These are phyloP conservation scores for Coemansia sp. DNA, from an alignment of 192 early-diverging fungal species.

Conservation along the genomic window DNA sequence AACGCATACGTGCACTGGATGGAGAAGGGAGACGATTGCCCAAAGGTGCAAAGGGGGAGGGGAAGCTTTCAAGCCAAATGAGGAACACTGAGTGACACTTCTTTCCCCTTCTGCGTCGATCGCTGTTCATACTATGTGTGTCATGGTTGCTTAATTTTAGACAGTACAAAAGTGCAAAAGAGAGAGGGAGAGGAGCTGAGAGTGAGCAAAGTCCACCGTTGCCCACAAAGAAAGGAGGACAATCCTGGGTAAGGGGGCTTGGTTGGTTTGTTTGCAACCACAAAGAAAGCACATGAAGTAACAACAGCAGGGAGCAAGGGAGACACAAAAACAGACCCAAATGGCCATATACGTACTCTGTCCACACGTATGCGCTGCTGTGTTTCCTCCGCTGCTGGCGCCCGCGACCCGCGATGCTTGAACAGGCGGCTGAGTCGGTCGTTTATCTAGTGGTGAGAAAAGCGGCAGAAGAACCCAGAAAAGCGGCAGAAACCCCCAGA, in stretches of 20 bases:
- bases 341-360: conserved; percentile 31
- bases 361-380: conserved; percentile 39
- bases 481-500: neutral
- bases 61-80: neutral
- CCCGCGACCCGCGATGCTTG: conserved; percentile 43
- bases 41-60: neutral
- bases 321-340: neutral
- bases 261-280: neutral
- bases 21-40: neutral
- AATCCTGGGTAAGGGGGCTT: neutral
- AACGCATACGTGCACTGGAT: too few relatives aligned
- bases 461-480: neutral
- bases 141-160: neutral
- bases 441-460: conserved; percentile 31
- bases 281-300: neutral
- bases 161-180: neutral
- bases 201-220: neutral
- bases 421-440: conserved; percentile 54
- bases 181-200: neutral
- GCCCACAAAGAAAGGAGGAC: neutral
- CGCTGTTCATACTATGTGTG: neutral
- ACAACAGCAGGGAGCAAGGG: neutral
- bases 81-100: neutral
- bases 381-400: conserved; percentile 16
- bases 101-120: neutral